A percentile compares a stretch with the other conserved stretches of the same genome.
These are phyloP conservation scores for Grigorovia transvaalensis DNA, from an alignment of 805 yeast species.

Conservation along the genomic window DNA sequence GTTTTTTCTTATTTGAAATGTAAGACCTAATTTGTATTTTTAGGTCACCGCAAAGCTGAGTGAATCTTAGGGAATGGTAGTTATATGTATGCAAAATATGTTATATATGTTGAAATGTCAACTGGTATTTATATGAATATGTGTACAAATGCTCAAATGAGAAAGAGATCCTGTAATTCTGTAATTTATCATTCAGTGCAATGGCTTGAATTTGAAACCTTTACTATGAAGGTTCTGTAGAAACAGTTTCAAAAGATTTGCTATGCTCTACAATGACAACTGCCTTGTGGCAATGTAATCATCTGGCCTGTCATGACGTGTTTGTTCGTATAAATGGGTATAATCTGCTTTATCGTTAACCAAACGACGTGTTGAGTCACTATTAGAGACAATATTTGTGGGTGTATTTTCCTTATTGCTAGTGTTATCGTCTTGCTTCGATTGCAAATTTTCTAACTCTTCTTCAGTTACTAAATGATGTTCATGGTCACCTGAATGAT, in stretches of 20 bases:
- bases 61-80: not conserved
- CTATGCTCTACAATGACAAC: not conserved
- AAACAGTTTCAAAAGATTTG: too few species aligned
- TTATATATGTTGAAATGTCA: not conserved
- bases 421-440: slow-evolving; percentile 24
- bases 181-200: not conserved
- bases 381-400: not conserved
- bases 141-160: not conserved
- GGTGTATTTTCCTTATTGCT: not conserved
- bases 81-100: not conserved
- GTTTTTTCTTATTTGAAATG: too few species aligned
- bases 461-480: slow-evolving; percentile 66
- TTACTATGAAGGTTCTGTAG: too few species aligned
- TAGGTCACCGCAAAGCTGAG: too few species aligned
- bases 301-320: not conserved
- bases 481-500: slow-evolving; percentile 32
- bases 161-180: not conserved
- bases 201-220: too few species aligned
- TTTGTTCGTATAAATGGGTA: not conserved
- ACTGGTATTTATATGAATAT: not conserved
- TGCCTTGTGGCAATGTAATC: not conserved
- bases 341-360: not conserved
- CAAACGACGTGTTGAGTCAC: not conserved
- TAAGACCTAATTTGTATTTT: too few species aligned
- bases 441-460: slow-evolving; percentile 35